phyloP scores from a whole-genome alignment of 2,329 filamentous ascomycete species.

The Neobulgaria alba region DNA sequence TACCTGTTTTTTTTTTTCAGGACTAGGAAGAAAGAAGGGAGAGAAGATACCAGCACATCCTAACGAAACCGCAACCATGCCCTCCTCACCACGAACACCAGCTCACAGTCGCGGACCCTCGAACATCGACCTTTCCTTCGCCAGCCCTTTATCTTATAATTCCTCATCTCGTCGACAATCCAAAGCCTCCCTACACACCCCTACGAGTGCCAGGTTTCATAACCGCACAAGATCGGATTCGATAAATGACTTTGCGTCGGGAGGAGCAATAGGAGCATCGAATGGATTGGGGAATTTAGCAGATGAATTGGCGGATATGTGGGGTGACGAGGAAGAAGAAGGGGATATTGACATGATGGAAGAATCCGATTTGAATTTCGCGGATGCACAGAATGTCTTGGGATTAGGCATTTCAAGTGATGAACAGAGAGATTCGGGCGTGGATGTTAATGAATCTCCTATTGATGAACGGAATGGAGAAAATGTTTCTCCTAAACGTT shows the following conservation, averaged over 20 bases:
- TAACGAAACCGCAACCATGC: too few species aligned
- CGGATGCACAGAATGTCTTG: conserved; percentile 16
- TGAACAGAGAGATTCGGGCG: conserved; percentile 28
- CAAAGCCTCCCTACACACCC: conserved; percentile 26
- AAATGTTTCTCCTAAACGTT: neutral
- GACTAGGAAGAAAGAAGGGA: too few species aligned
- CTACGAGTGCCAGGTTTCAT: conserved; percentile 19
- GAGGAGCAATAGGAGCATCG: conserved; percentile 32
- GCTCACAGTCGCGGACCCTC: conserved; percentile 52
- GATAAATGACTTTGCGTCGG: conserved; percentile 27
- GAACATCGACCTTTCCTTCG: conserved; percentile 37
- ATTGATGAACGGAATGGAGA: neutral
- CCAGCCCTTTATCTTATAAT: conserved; percentile 21
- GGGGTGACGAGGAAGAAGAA: conserved; percentile 57
- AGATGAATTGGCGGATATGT: conserved; percentile 69
- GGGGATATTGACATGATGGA: conserved; percentile 47
- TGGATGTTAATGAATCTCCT: conserved; percentile 25
- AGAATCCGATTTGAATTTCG: conserved; percentile 35
- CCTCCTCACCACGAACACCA: conserved; percentile 44
- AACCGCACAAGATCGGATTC: conserved; percentile 21
- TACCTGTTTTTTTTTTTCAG: too few species aligned
- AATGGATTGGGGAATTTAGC: conserved; percentile 69
- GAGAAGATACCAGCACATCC: too few species aligned
- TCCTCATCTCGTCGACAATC: conserved; percentile 20
- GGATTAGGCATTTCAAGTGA: conserved; percentile 27